These are phyloP conservation scores for Prunus mira DNA, from an alignment of 306 rosid species.

Conservation along the genomic window DNA sequence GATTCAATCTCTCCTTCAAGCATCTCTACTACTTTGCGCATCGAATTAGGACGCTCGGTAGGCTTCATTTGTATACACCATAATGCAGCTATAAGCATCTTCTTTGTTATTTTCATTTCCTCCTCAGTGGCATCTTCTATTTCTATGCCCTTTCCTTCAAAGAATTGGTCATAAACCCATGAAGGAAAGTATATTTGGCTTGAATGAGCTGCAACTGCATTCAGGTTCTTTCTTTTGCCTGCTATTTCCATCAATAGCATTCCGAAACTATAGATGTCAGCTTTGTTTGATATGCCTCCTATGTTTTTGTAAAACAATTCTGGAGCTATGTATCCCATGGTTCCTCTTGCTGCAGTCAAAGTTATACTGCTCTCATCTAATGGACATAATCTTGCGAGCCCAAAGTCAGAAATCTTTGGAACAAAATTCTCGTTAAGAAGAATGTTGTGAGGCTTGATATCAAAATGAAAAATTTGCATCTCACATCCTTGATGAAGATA, in stretches of 20 bases:
- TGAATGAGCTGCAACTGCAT: not conserved
- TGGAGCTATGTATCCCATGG: not conserved
- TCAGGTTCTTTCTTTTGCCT: not conserved
- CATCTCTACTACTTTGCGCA: not conserved
- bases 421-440: not conserved
- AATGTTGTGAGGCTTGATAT: constrained; percentile 1
- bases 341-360: not conserved
- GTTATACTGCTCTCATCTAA: no score
- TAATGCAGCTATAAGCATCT: no score
- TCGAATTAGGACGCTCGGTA: not conserved
- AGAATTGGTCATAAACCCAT: no score
- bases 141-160: no score
- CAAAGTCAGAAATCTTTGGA: not conserved
- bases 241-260: not conserved
- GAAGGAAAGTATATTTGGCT: not conserved
- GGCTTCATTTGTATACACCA: no score
- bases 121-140: no score
- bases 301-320: not conserved
- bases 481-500: not conserved
- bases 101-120: no score
- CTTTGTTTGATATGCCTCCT: not conserved
- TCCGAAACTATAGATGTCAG: not conserved
- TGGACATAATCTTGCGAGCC: not conserved
- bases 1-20: constrained; percentile 3
- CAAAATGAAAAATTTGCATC: constrained; percentile 7